phyloP scores from a whole-genome alignment of 1,284 basidiomycete genomes.

The Cerioporus squamosus region DNA sequence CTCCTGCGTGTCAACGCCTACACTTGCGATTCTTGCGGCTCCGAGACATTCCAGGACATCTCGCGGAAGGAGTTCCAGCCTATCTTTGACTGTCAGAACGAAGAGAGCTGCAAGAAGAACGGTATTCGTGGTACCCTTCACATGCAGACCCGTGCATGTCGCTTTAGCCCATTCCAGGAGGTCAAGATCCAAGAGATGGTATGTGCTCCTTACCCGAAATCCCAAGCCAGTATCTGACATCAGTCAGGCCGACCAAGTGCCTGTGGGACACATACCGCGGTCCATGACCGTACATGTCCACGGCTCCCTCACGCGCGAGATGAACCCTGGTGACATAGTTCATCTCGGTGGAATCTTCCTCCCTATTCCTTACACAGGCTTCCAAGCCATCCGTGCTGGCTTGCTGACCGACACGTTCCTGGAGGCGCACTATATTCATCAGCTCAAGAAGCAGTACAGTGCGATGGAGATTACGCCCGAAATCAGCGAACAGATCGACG shows the following conservation, averaged over 20 bases:
- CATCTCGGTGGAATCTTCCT: constrained; percentile 91
- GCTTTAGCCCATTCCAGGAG: constrained; percentile 99
- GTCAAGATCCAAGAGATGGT: constrained; percentile 99
- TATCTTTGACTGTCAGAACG: constrained; percentile 85
- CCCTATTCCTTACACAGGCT: constrained; percentile 89
- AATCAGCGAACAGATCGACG: constrained; percentile 73
- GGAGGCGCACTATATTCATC: constrained; percentile 89
- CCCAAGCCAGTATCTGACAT: not conserved
- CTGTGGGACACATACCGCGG: constrained; percentile 97
- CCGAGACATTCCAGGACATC: constrained; percentile 98
- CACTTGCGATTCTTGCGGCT: constrained; percentile 97
- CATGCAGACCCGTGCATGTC: constrained; percentile 97
- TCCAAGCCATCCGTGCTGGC: constrained; percentile 90
- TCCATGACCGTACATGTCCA: constrained; percentile 97
- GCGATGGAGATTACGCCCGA: constrained; percentile 93
- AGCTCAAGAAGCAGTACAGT: constrained; percentile 97
- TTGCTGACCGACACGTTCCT: constrained; percentile 97
- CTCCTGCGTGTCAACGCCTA: constrained; percentile 97
- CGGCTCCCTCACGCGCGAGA: constrained; percentile 86
- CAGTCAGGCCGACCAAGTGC: constrained; percentile 95
- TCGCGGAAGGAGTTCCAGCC: constrained; percentile 93
- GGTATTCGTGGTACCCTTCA: constrained; percentile 90
- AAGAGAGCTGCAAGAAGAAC: constrained; percentile 84
- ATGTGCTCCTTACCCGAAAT: constrained; percentile 21
- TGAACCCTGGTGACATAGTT: constrained; percentile 97